Evolutionary conservation across 73 alveolate species (phyloP).

Genomic region (Blepharisma stoltei): DNA sequence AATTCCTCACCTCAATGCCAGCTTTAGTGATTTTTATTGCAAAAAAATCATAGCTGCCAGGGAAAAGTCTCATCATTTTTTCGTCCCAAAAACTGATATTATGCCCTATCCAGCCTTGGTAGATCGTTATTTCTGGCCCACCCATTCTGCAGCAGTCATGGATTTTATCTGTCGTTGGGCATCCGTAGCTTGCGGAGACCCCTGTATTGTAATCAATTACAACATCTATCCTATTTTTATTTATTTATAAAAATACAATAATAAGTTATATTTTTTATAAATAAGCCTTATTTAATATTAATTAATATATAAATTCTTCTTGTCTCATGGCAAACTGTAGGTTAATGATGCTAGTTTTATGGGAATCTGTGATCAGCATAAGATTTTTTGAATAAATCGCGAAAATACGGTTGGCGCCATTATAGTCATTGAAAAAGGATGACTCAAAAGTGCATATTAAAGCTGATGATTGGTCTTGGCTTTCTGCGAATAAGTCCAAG

Average conservation of each 20-base stretch:
- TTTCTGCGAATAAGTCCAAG: slow-evolving; percentile 8
- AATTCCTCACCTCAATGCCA: slow-evolving; percentile 14
- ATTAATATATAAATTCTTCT: slow-evolving; percentile 18
- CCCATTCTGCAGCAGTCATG: slow-evolving; percentile 9
- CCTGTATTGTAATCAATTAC: slow-evolving; percentile 7
- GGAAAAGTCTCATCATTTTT: slow-evolving; percentile 24
- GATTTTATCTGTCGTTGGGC: slow-evolving; percentile 1
- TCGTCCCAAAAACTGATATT: slow-evolving; percentile 10
- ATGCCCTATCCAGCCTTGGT: slow-evolving; percentile 10
- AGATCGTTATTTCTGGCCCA: background rate
- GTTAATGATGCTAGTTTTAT: slow-evolving; percentile 1
- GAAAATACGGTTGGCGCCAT: slow-evolving; percentile 2
- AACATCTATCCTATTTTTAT: no score
- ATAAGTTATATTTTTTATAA: no score
- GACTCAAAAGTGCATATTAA: slow-evolving; percentile 10
- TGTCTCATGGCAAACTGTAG: background rate
- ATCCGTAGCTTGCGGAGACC: background rate
- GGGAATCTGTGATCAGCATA: background rate
- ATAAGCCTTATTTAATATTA: no score
- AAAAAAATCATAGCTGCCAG: slow-evolving; percentile 15
- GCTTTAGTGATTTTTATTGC: slow-evolving; percentile 17
- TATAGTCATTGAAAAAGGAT: slow-evolving; percentile 21
- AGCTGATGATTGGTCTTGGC: slow-evolving; percentile 8
- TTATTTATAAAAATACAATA: no score
- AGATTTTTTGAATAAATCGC: background rate